Evolutionary conservation across 1,139 yeast species (phyloP), one percentile per base, ranked within the genome.

Genomic region (Taphrina deformans): DNA sequence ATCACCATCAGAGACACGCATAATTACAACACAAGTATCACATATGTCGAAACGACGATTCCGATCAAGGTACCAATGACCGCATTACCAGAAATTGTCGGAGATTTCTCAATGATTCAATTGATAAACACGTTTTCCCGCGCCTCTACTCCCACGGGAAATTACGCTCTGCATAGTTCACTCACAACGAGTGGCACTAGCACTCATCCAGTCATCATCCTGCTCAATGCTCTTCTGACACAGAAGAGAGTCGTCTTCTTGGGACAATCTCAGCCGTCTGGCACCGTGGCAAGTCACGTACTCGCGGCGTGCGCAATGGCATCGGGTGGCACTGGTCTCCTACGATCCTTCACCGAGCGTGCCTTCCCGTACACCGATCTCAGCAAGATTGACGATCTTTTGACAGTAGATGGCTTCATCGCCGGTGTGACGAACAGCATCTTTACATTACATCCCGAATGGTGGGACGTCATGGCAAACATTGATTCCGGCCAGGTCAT

Each of bases 351-450:
- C 44, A 75, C 81, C 33, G 77, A 71, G 72, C 72, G 73, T 66
- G 79, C 86, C 3, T 85, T 84, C 72, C 89, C 89, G 1, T 83
- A 85, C 67, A 79, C 85, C 1, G 88, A 85, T 70, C 82, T 85
- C 27, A 82, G 86, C 40, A 84, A 85, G 69, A 82, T 83, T 27
- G 87, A 84, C 68, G 78, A 83, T 23, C 75, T 85, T 69, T 16
- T 48, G 80, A 82, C 67, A 85, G 61, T 50, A 16, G 38, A 55
- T 23, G 83, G 85, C 27, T 85, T 76, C 73, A 77, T 85, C 71
- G 89, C 88, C 3, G 89, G 89, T 10, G 86, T 86, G 58, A 84
- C 85, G 69, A 85, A 85, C 73, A 87, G 88, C 12, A 84, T 86
- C 65, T 85, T 85, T 76, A 84, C 83, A 69, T 73, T 73, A 61